These are phyloP conservation scores for Sordaria brevicollis DNA, from an alignment of 495 filamentous ascomycete species.

Conservation along the genomic window DNA sequence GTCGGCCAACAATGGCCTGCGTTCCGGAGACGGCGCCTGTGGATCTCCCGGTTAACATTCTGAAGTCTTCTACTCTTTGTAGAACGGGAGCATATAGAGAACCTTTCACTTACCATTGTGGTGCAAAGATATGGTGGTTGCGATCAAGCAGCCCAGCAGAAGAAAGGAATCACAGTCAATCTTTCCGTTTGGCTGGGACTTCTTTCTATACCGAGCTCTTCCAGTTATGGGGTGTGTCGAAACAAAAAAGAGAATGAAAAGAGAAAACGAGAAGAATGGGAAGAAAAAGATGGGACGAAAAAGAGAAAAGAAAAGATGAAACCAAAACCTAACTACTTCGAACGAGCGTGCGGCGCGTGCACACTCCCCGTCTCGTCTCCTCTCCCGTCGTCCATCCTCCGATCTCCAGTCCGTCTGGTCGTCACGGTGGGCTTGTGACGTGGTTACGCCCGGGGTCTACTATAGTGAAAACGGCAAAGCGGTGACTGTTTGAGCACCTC, in stretches of 20 bases:
- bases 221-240: background rate
- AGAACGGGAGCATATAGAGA: background rate
- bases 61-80: background rate
- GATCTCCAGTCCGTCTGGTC: too few relatives aligned
- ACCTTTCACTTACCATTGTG: slow-evolving; percentile 6
- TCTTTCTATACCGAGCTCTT: background rate
- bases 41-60: background rate
- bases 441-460: background rate
- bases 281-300: background rate
- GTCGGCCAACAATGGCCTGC: slow-evolving; percentile 22
- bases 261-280: background rate
- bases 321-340: background rate
- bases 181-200: background rate
- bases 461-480: background rate
- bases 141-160: background rate
- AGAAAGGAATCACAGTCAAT: background rate
- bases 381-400: too few relatives aligned
- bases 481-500: background rate
- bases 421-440: background rate
- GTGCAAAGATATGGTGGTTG: background rate
- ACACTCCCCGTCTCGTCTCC: background rate
- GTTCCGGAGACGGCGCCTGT: slow-evolving; percentile 13
- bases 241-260: background rate
- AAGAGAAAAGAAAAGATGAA: background rate
- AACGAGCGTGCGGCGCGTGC: background rate